These are phyloP conservation scores for Hygrophila difformis DNA, from an alignment of 257 asterid genomes.

Conservation along the genomic window DNA sequence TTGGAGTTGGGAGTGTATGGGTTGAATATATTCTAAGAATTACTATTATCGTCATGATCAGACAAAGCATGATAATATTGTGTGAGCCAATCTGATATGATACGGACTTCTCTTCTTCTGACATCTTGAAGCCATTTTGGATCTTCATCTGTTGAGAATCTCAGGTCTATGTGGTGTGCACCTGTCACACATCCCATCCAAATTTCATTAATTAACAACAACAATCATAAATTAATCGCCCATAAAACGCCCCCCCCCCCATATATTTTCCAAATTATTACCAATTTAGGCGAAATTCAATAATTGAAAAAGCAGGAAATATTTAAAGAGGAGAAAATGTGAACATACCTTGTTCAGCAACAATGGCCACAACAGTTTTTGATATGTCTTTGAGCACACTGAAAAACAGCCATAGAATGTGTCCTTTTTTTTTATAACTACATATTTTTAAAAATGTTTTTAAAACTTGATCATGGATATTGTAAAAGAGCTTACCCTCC, in stretches of 20 bases:
- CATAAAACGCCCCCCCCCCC: too few relatives aligned
- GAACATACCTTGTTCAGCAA: constrained; percentile 52
- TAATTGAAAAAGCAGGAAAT: too few relatives aligned
- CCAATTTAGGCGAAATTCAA: too few relatives aligned
- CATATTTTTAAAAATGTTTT: too few relatives aligned
- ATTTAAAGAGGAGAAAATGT: not conserved
- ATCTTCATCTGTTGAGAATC: constrained; percentile 69
- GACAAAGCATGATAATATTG: constrained; percentile 37
- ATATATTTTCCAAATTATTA: too few relatives aligned
- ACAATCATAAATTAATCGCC: too few relatives aligned
- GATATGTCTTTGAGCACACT: constrained; percentile 79
- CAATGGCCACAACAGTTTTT: constrained; percentile 52
- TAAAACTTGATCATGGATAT: too few relatives aligned
- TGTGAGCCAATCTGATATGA: constrained; percentile 51
- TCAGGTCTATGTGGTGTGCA: constrained; percentile 85
- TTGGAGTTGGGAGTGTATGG: too few relatives aligned
- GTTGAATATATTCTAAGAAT: too few relatives aligned
- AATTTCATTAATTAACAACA: not conserved
- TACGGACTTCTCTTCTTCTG: constrained; percentile 44
- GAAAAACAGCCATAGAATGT: too few relatives aligned
- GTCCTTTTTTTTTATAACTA: too few relatives aligned
- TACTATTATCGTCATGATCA: too few relatives aligned
- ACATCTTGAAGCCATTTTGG: constrained; percentile 71
- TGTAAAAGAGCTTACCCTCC: constrained; percentile 49
- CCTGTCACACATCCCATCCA: constrained; percentile 24